Evolutionary conservation across 495 filamentous ascomycete species (phyloP).

Genomic region (Penicillium egyptiacum): DNA sequence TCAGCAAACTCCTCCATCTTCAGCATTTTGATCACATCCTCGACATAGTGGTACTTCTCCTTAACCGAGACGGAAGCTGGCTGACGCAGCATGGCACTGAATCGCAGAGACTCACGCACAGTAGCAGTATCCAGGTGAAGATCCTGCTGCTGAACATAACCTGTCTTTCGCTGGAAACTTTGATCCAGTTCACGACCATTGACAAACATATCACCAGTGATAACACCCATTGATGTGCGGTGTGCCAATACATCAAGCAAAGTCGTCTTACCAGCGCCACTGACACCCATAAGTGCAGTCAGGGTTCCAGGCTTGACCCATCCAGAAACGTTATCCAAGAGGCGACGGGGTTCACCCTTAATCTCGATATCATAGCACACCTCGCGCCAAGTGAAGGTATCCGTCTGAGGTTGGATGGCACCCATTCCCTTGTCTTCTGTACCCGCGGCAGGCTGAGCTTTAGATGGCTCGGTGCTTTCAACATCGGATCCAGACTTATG

Average conservation of each 20-base stretch:
- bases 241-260: constrained; percentile 60
- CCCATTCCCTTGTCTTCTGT: constrained; percentile 40
- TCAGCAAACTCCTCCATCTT: constrained; percentile 47
- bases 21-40: constrained; percentile 50
- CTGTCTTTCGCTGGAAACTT: constrained; percentile 87
- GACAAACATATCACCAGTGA: constrained; percentile 54
- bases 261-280: constrained; percentile 66
- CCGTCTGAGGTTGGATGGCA: constrained; percentile 41
- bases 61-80: constrained; percentile 46
- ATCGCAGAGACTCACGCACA: constrained; percentile 77
- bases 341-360: constrained; percentile 53
- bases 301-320: constrained; percentile 68
- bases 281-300: constrained; percentile 65
- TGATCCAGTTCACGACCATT: constrained; percentile 55
- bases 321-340: constrained; percentile 66
- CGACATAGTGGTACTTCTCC: constrained; percentile 52
- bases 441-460: constrained; percentile 16
- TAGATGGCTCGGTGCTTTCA: constrained; percentile 30
- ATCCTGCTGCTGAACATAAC: constrained; percentile 94
- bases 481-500: constrained; percentile 47
- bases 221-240: constrained; percentile 49
- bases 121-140: constrained; percentile 83
- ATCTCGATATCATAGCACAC: constrained; percentile 70
- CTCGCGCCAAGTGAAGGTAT: constrained; percentile 74
- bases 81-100: constrained; percentile 83